Base-by-base conservation (phyloP, 2,329 filamentous ascomycete genomes). In the Alternaria burnsii region DNA sequence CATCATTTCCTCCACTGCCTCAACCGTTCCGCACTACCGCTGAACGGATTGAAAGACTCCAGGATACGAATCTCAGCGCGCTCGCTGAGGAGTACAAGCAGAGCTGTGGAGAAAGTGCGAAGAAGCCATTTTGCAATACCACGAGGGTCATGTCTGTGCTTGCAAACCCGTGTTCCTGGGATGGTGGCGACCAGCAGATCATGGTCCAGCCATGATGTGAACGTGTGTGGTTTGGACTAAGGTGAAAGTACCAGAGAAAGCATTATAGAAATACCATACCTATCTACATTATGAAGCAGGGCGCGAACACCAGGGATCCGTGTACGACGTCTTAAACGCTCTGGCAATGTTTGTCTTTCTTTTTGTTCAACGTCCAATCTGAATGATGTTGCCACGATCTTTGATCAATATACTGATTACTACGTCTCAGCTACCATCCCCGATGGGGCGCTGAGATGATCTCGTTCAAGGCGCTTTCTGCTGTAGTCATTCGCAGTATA, bases 81-180 rank as follows among this genome's bases (percentile, higher is more conserved):
- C 11, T 61, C 16, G 32, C 44, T 18, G 26, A 51, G 4, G 38
- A 26, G 1, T 61, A 43, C 40, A 50, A 36, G 51, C 34, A 55
- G 12, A 28, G 36, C 9, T 61, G 51, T n/a, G 51, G 20, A 28
- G 50, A 36, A 9, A 63, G 61, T 40, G 54, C 58, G 26, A 55
- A 52, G 28, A 63, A 61, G 44, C 40, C 61, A 14, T 63, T 57
- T 47, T 58, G 58, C 46, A 57, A 63, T 48, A 57, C 47, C 36
- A 28, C 36, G 28, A 52, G 55, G 36, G 36, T 46, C 22, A 40
- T 40, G 32, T 3, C 46, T 46, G 43, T 46, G 3, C 43, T 46
- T 14, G 10, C 22, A 5, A 8, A n/a, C 30, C 26, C 43, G 1
- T 22, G n/a, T 5, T 46, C 43, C 18, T 46, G 43, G 43, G 43